Base-by-base conservation (phyloP, 2,329 filamentous ascomycete genomes). In the Pseudodiploospora longispora region DNA sequence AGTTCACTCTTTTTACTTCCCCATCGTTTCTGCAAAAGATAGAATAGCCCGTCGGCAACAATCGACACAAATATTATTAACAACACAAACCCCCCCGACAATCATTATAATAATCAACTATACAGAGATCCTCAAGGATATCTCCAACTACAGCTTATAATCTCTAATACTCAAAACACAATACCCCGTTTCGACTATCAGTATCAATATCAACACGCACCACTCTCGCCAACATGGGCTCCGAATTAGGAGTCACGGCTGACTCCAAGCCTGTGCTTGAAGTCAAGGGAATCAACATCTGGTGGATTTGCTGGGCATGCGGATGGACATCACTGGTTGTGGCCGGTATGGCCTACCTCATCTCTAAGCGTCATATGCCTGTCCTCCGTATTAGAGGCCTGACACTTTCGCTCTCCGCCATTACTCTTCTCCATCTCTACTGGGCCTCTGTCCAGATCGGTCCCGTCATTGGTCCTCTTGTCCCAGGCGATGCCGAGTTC, bases 401-500 rank as follows among this genome's bases (percentile, higher is more conserved):
- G 10, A 49, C 55, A 3, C 48, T 71, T 6, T 69, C 68, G 3
- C 61, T 70, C 30, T 50, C 57, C 6, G 62, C 67, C 40, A 61
- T 73, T 10, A 38, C 51, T 4, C 48, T 66, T 19, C 60, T 71
- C 4, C 68, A 71, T 41, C 47, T 66, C 3, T 70, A 67, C 55
- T 70, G 65, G 66, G 42, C 62, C 6, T 57, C 61, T 1, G 64
- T 63, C 3, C 65, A 69, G 53, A 51, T 64, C 8, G 62, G 53
- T 0, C 68, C 69, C 47, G 50, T 61, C 1, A 43, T 67, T 27
- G 65, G 64, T 0, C 52, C 59, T 1, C 47, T 65, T 2, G 56
- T 62, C 28, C 72, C 77, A 0, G 73, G 71, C 40, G 63, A 71
- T 8, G 65, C 68, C 7, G 74, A 82, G 56, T 84, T 72, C 56